Conservation (phyloP, 306 rosid genomes). For the Citrullus amarus region DNA sequence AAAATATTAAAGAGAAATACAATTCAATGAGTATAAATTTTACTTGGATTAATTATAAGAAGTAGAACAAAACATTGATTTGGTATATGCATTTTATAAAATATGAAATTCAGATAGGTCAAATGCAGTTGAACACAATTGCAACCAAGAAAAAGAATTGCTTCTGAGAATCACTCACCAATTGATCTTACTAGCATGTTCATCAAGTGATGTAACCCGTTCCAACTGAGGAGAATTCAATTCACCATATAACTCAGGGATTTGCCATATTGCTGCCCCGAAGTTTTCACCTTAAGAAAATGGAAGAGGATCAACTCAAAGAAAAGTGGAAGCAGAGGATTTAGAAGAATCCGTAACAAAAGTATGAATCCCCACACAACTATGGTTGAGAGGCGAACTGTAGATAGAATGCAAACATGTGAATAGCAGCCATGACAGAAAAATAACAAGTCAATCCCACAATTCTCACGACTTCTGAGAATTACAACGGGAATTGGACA, state of each 20-base stretch:
- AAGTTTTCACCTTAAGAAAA: slow-evolving; percentile 64
- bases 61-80: not conserved
- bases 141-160: not conserved
- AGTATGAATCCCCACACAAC: not conserved
- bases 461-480: not conserved
- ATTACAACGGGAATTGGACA: not conserved
- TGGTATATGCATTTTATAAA: not conserved
- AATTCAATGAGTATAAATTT: not conserved
- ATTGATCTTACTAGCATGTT: slow-evolving; percentile 62
- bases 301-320: slow-evolving; percentile 11
- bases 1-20: not conserved
- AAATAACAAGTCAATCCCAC: not conserved
- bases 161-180: slow-evolving; percentile 42
- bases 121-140: not conserved
- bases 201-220: slow-evolving; percentile 57
- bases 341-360: not conserved
- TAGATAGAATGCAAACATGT: not conserved
- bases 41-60: not conserved
- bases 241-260: slow-evolving; percentile 93
- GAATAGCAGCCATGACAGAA: not conserved
- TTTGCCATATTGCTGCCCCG: slow-evolving; percentile 97
- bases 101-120: not conserved
- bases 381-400: not conserved
- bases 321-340: not conserved
- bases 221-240: slow-evolving; percentile 88